phyloP scores from a whole-genome alignment of 768 basidiomycete species.

The Trichaptum fuscoviolaceum region DNA sequence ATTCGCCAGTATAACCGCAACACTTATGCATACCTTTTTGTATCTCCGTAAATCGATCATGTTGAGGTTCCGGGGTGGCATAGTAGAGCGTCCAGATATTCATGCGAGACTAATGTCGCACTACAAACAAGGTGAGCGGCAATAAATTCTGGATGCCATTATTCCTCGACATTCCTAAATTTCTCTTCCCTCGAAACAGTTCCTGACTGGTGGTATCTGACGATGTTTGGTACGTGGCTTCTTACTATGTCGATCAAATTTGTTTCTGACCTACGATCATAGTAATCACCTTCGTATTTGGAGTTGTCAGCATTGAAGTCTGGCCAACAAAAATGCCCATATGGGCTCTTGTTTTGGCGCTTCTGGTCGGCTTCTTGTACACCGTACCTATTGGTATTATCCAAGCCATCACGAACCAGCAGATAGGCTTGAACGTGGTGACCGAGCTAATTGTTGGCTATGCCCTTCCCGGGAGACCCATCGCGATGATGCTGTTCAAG shows the following conservation, averaged over 20 bases:
- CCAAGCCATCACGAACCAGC: constrained; percentile 74
- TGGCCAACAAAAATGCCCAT: constrained; percentile 74
- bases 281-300: constrained; percentile 62
- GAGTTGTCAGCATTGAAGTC: constrained; percentile 62
- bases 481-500: constrained; percentile 88
- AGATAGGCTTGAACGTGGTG: constrained; percentile 71
- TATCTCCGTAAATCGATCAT: constrained; percentile 79
- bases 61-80: constrained; percentile 61
- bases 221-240: constrained; percentile 47
- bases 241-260: neutral
- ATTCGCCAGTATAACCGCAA: constrained; percentile 78
- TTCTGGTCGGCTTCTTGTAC: constrained; percentile 52
- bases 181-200: constrained; percentile 27
- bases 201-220: constrained; percentile 81
- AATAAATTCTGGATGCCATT: neutral
- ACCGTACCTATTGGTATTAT: constrained; percentile 54
- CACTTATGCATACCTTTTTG: constrained; percentile 63
- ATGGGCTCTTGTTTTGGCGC: constrained; percentile 65
- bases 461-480: constrained; percentile 66
- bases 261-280: neutral
- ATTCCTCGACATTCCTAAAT: neutral
- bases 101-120: constrained; percentile 79
- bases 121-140: constrained; percentile 43
- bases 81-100: constrained; percentile 78
- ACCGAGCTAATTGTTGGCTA: constrained; percentile 81